These are phyloP conservation scores for Colletotrichum sublineola DNA, from an alignment of 2,329 filamentous ascomycete genomes.

Conservation along the genomic window DNA sequence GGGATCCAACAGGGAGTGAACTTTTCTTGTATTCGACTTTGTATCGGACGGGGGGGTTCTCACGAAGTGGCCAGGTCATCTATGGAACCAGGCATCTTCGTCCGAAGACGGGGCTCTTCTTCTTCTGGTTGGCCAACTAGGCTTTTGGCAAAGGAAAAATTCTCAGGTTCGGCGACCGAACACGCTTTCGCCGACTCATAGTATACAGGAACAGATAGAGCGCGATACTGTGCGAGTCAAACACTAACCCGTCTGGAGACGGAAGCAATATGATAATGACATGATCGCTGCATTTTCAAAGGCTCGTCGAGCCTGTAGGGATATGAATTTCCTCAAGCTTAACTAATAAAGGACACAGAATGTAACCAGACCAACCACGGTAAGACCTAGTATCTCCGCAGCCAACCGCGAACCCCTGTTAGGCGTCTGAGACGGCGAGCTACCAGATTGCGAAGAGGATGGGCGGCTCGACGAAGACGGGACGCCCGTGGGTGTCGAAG, in stretches of 20 bases:
- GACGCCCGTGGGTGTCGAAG: not conserved
- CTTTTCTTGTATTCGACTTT: not conserved
- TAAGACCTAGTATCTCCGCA: not conserved
- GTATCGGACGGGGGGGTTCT: not conserved
- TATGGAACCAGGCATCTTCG: conserved; percentile 23
- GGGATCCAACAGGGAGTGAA: not conserved
- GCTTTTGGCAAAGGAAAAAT: conserved; percentile 40
- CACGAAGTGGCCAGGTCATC: conserved; percentile 30
- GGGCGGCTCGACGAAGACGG: not conserved
- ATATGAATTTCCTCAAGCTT: no score
- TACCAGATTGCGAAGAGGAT: not conserved
- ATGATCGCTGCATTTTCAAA: not conserved
- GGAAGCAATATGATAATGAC: not conserved
- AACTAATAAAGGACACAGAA: not conserved
- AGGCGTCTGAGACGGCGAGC: not conserved
- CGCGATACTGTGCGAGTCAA: not conserved
- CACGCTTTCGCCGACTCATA: not conserved
- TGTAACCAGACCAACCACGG: not conserved
- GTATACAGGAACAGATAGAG: not conserved
- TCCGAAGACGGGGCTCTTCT: conserved; percentile 31
- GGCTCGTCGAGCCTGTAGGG: not conserved
- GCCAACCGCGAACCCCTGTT: not conserved
- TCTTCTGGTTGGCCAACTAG: conserved; percentile 36
- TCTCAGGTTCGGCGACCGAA: not conserved
- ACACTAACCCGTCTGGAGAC: not conserved